Conservation (phyloP, 345 rosid species). For the Laguncularia racemosa region DNA sequence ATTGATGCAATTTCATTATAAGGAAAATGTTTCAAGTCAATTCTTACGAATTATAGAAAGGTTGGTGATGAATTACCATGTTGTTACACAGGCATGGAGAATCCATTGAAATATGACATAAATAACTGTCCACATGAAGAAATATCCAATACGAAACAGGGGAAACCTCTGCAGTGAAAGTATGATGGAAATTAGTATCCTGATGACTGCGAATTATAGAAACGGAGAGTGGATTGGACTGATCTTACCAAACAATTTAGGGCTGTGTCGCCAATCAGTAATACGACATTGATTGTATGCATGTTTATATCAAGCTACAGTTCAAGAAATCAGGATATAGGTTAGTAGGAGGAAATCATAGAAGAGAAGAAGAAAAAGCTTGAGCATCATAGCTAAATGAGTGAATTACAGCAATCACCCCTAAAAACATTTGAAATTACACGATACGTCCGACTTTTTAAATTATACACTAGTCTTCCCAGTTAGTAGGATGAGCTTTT, state of each 20-base stretch:
- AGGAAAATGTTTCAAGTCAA: background rate
- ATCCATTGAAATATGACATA: constrained; percentile 85
- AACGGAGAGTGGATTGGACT: background rate
- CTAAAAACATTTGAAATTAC: too few species aligned
- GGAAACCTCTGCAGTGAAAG: constrained; percentile 62
- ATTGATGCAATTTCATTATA: background rate
- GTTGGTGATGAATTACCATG: constrained; percentile 3
- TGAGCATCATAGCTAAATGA: background rate
- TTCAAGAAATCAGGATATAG: constrained; percentile 3
- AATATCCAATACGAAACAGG: constrained; percentile 83
- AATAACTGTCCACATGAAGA: constrained; percentile 71
- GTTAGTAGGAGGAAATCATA: background rate
- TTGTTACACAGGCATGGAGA: constrained; percentile 52
- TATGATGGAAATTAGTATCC: background rate
- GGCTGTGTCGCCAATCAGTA: constrained; percentile 76
- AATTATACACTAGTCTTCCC: too few species aligned
- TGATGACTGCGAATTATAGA: background rate
- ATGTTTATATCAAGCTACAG: constrained; percentile 66
- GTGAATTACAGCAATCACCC: too few species aligned
- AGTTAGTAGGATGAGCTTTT: too few species aligned
- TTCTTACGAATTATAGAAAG: background rate
- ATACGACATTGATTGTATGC: constrained; percentile 76
- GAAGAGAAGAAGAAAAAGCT: background rate
- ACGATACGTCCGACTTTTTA: too few species aligned
- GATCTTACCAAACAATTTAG: constrained; percentile 70